Evolutionary conservation across 495 filamentous ascomycete genomes (phyloP).

Genomic region (Neurospora sp.): DNA sequence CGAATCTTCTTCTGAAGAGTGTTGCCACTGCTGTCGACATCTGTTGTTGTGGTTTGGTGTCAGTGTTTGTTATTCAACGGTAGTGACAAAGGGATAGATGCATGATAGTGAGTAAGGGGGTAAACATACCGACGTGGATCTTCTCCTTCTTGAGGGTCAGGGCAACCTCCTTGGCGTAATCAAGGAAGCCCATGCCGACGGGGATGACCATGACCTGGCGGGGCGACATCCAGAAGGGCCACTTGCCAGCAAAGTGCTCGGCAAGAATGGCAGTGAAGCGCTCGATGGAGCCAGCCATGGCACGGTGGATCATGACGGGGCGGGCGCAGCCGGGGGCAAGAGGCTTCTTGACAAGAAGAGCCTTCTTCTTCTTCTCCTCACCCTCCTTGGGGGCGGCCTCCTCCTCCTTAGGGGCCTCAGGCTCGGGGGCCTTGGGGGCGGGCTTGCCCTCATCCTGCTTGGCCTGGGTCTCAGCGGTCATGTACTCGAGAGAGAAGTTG

Average conservation of each 20-base stretch:
- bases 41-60: constrained; percentile 20
- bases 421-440: constrained; percentile 35
- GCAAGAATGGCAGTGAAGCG: constrained; percentile 88
- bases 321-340: constrained; percentile 65
- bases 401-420: constrained; percentile 18
- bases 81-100: neutral
- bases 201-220: constrained; percentile 88
- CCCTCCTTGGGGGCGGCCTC: constrained; percentile 4
- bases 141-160: constrained; percentile 40
- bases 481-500: constrained; percentile 34
- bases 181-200: constrained; percentile 73
- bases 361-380: constrained; percentile 21
- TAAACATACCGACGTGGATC: constrained; percentile 38
- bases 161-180: constrained; percentile 81
- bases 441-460: constrained; percentile 25
- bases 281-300: constrained; percentile 88
- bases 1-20: constrained; percentile 96
- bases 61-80: neutral
- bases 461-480: constrained; percentile 44
- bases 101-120: neutral
- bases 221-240: constrained; percentile 96
- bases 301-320: constrained; percentile 94
- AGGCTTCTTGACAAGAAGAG: constrained; percentile 33
- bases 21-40: constrained; percentile 81
- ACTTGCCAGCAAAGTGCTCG: constrained; percentile 95